phyloP scores from a whole-genome alignment of 345 rosid genomes.

The Heritiera littoralis region DNA sequence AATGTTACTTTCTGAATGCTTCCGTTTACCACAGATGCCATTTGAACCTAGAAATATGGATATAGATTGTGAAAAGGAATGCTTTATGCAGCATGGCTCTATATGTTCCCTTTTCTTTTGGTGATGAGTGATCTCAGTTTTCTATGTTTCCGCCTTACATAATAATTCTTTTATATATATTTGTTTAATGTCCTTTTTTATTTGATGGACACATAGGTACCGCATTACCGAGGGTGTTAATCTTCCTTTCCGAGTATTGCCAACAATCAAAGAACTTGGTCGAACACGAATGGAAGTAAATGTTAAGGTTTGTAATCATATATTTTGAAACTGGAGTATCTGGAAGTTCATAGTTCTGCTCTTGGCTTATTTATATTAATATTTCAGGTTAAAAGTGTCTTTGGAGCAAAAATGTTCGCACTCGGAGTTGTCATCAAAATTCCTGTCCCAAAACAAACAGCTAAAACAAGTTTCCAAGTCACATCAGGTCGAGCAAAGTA shows the following conservation, averaged over 20 bases:
- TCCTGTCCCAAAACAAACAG: conserved; percentile 99
- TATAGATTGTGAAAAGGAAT: neutral
- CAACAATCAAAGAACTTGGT: conserved; percentile 97
- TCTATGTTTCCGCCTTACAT: neutral
- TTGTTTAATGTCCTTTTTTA: neutral
- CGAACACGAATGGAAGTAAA: conserved; percentile 99
- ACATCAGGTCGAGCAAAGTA: conserved; percentile 96
- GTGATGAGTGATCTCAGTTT: neutral
- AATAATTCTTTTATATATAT: neutral
- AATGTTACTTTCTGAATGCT: neutral
- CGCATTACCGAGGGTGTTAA: conserved; percentile 98
- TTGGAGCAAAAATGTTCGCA: conserved; percentile 99
- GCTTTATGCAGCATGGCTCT: neutral
- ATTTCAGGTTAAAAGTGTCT: conserved; percentile 96
- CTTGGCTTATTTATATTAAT: conserved; percentile 22
- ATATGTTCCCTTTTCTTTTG: neutral
- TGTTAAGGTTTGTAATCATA: conserved; percentile 66
- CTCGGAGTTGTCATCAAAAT: conserved; percentile 97
- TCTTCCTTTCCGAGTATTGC: conserved; percentile 95
- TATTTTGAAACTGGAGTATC: conserved; percentile 17
- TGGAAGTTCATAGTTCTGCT: conserved; percentile 26
- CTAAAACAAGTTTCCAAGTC: conserved; percentile 95
- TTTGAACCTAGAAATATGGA: conserved; percentile 8
- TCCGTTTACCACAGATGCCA: neutral
- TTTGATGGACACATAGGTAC: conserved; percentile 48